Percentiles rank a stretch among this genome's conserved stretches.
Conservation (phyloP, 2,329 filamentous ascomycete species). For the Nothopassalora personata region DNA sequence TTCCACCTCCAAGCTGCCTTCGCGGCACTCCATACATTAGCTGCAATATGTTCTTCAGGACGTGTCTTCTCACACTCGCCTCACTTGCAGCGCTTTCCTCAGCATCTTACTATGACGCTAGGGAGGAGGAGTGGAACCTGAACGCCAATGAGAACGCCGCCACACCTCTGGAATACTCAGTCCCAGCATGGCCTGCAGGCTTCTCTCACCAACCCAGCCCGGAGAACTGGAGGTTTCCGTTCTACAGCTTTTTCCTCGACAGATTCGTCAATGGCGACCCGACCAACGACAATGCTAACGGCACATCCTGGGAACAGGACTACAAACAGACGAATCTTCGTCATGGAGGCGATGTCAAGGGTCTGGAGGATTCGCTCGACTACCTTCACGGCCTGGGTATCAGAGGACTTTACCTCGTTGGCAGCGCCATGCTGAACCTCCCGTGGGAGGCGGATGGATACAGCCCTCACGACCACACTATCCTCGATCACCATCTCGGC, state of each 20-base stretch:
- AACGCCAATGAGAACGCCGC: slow-evolving; percentile 55
- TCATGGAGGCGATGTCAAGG: slow-evolving; percentile 56
- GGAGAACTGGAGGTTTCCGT: slow-evolving; percentile 59
- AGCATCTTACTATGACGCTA: slow-evolving; percentile 43
- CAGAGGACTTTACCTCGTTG: slow-evolving; percentile 57
- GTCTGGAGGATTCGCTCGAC: slow-evolving; percentile 56
- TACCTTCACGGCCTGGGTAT: slow-evolving; percentile 62
- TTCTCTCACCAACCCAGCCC: slow-evolving; percentile 51
- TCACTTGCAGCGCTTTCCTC: slow-evolving; percentile 18
- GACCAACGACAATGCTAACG: slow-evolving; percentile 58
- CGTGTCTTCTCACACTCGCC: slow-evolving; percentile 21
- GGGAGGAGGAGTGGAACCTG: slow-evolving; percentile 53
- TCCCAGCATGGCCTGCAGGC: slow-evolving; percentile 37
- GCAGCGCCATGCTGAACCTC: slow-evolving; percentile 59
- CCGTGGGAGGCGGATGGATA: slow-evolving; percentile 61
- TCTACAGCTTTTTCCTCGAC: slow-evolving; percentile 61
- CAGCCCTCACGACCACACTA: slow-evolving; percentile 52
- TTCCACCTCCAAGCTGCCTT: slow-evolving; percentile 13
- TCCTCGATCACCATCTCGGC: slow-evolving; percentile 59
- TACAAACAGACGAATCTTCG: slow-evolving; percentile 57
- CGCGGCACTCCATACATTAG: slow-evolving; percentile 12
- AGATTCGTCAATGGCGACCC: slow-evolving; percentile 62
- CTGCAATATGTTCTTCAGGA: slow-evolving; percentile 20
- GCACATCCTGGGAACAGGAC: slow-evolving; percentile 57
- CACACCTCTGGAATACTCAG: slow-evolving; percentile 54